Evolutionary conservation across 768 basidiomycete species (phyloP).

Genomic region (Termitomyces sp.): DNA sequence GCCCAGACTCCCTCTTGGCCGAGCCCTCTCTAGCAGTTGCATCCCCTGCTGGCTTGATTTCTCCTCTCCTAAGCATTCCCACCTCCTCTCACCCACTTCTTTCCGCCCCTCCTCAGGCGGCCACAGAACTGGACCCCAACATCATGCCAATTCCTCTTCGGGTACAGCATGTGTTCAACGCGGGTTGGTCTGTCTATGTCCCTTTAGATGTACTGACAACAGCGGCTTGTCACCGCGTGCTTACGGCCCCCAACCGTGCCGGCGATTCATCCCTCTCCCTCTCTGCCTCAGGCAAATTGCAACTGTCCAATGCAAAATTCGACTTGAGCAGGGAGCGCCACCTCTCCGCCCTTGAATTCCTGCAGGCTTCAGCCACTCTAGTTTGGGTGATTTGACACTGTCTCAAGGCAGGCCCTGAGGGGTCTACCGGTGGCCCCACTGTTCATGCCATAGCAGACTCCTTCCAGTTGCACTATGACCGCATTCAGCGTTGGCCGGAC

Average conservation of each 20-base stretch:
- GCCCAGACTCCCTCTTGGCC: no score
- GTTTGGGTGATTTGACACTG: no score
- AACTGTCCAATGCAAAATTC: neutral
- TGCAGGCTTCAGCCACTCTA: no score
- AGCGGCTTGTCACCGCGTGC: neutral
- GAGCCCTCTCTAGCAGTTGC: no score
- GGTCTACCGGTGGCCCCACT: neutral
- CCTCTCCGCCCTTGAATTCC: neutral
- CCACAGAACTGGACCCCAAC: neutral
- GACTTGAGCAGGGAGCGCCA: neutral
- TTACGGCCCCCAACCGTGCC: neutral
- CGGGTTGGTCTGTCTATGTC: neutral
- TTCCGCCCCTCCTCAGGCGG: no score
- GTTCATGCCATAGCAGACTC: no score
- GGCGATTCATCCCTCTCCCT: neutral
- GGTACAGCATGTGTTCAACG: neutral
- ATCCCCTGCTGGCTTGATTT: no score
- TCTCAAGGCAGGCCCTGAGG: neutral
- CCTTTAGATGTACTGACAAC: neutral
- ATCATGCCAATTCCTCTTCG: neutral
- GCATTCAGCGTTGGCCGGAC: no score
- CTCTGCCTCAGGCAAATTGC: neutral
- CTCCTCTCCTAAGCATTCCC: no score
- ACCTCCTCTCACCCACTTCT: neutral
- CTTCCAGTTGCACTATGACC: no score